A percentile compares a stretch with the other conserved stretches of the same genome.
Conservation (phyloP, 176 grass and related monocot species). For the Oryza meridionalis region DNA sequence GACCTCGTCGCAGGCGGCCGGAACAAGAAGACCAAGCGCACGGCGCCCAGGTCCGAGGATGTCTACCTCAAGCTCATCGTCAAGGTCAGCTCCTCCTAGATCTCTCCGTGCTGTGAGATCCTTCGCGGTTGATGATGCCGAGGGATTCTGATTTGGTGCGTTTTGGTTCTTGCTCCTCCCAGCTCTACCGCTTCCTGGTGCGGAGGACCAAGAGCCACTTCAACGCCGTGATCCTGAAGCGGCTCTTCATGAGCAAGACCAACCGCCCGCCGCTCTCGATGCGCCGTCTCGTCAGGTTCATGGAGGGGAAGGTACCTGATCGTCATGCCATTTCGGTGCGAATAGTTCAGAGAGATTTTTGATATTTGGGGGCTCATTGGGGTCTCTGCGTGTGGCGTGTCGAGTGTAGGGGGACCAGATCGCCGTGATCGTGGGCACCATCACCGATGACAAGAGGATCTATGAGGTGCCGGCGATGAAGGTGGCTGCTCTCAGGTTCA, state of each 20-base stretch:
- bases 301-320: constrained; percentile 52
- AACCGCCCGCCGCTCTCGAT: constrained; percentile 78
- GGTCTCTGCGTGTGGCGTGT: neutral
- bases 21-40: constrained; percentile 76
- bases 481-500: constrained; percentile 77
- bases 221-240: constrained; percentile 78
- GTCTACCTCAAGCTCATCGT: constrained; percentile 82
- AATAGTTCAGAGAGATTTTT: neutral
- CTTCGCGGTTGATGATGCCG: neutral
- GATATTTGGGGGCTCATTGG: neutral
- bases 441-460: constrained; percentile 85
- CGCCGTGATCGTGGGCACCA: constrained; percentile 75
- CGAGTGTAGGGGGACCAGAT: constrained; percentile 56
- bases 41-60: constrained; percentile 72
- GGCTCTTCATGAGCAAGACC: constrained; percentile 92
- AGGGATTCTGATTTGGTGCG: neutral
- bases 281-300: constrained; percentile 73
- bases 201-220: constrained; percentile 74
- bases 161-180: neutral
- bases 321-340: neutral
- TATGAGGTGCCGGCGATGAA: constrained; percentile 74
- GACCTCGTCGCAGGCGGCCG: constrained; percentile 75
- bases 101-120: no score
- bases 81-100: constrained; percentile 42
- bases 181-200: constrained; percentile 87